Evolutionary conservation across 139 green algal species (phyloP).

Genomic region (Tetratostichococcus sp.): DNA sequence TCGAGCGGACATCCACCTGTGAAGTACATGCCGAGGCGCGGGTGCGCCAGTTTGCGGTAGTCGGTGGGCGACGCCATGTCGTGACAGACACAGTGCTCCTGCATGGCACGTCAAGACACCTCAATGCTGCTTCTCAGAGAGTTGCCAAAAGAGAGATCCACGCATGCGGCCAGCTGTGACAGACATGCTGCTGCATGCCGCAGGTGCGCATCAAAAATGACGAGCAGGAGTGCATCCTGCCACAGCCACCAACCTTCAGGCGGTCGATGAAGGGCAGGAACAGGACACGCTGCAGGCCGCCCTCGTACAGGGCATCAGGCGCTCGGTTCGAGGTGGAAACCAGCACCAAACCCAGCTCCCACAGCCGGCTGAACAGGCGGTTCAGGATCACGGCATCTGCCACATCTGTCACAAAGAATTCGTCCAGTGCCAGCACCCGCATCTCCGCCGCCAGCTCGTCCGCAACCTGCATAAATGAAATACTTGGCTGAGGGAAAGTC

Average conservation of each 20-base stretch:
- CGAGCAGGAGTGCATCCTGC: not conserved
- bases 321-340: constrained; percentile 83
- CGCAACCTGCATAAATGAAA: constrained; percentile 56
- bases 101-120: constrained; percentile 14
- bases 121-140: no score
- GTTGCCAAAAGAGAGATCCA: no score
- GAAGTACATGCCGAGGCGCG: constrained; percentile 79
- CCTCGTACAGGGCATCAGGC: constrained; percentile 88
- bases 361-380: constrained; percentile 80
- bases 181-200: no score
- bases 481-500: not conserved
- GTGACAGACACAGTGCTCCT: constrained; percentile 75
- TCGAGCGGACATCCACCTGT: no score
- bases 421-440: constrained; percentile 89
- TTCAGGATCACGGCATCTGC: constrained; percentile 92
- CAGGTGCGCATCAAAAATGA: no score
- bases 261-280: constrained; percentile 95
- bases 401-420: constrained; percentile 97
- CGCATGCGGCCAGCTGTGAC: no score
- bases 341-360: constrained; percentile 72
- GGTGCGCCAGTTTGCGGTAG: constrained; percentile 77
- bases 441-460: constrained; percentile 39
- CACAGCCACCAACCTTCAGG: constrained; percentile 55
- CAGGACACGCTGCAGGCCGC: constrained; percentile 86
- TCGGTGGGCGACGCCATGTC: constrained; percentile 83